These are phyloP conservation scores for Volvox carteri DNA, from an alignment of 163 green algal genomes.

Conservation along the genomic window DNA sequence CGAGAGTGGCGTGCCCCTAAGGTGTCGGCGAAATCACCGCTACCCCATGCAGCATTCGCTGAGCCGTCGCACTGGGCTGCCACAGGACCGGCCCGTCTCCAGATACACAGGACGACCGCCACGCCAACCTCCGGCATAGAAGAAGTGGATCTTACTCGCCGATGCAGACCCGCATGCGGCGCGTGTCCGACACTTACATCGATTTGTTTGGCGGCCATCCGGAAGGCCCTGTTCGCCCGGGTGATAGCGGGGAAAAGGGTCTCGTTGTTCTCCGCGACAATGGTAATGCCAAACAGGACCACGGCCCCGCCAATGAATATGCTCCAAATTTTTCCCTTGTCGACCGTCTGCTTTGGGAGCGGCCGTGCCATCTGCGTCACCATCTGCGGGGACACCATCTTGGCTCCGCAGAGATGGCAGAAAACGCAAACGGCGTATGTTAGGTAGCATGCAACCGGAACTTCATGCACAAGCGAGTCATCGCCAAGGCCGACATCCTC, in stretches of 20 bases:
- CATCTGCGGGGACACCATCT: conserved; percentile 71
- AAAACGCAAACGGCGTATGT: not conserved
- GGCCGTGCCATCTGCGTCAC: conserved; percentile 73
- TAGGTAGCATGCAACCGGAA: too few relatives aligned
- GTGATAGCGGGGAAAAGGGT: conserved; percentile 83
- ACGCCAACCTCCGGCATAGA: too few relatives aligned
- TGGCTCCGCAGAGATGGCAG: not conserved
- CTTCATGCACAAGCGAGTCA: too few relatives aligned
- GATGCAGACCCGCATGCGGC: too few relatives aligned
- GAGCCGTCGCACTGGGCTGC: too few relatives aligned
- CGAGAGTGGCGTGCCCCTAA: too few relatives aligned
- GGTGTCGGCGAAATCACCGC: too few relatives aligned
- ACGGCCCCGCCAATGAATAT: conserved; percentile 79
- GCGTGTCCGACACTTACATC: conserved; percentile 43
- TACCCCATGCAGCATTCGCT: too few relatives aligned
- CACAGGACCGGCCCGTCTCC: too few relatives aligned
- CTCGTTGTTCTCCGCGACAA: conserved; percentile 84
- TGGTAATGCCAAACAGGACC: conserved; percentile 74
- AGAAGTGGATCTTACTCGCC: too few relatives aligned
- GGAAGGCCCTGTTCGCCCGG: conserved; percentile 80
- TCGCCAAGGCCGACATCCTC: not conserved
- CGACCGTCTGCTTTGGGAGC: conserved; percentile 74
- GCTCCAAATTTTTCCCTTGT: conserved; percentile 83
- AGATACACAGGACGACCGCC: too few relatives aligned
- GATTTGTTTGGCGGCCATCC: conserved; percentile 23